Conservation (phyloP, 306 rosid genomes). For the Vigna radiata region DNA sequence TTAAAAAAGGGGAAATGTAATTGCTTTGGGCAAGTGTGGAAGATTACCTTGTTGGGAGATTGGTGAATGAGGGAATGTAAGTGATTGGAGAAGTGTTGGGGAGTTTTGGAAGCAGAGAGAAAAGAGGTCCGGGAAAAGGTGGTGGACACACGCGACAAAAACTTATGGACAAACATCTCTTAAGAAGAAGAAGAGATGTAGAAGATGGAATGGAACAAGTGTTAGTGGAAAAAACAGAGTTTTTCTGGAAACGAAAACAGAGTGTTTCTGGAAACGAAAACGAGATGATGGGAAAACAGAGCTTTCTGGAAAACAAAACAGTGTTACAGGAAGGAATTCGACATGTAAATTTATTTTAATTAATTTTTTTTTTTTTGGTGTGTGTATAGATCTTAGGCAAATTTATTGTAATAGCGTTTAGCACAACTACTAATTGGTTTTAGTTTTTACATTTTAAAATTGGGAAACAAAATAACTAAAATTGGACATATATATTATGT, state of each 20-base stretch:
- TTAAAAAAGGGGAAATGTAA: neutral
- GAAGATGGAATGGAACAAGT: too few species aligned
- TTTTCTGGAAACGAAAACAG: too few species aligned
- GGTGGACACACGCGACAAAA: slow-evolving; percentile 50
- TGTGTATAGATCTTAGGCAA: too few species aligned
- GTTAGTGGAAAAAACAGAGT: neutral
- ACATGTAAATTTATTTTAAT: too few species aligned
- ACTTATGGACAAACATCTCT: slow-evolving; percentile 65
- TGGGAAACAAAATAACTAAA: too few species aligned
- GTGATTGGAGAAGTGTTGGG: slow-evolving; percentile 51
- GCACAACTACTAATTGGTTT: too few species aligned
- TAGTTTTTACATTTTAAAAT: too few species aligned
- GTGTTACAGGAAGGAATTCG: too few species aligned
- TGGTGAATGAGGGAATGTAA: slow-evolving; percentile 50
- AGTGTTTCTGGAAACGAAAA: neutral
- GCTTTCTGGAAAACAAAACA: neutral
- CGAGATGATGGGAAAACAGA: too few species aligned
- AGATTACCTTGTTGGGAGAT: slow-evolving; percentile 49
- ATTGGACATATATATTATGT: too few species aligned
- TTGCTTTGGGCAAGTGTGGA: neutral
- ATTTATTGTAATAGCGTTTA: too few species aligned
- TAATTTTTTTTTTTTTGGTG: too few species aligned
- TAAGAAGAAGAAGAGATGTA: neutral
- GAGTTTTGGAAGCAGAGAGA: slow-evolving; percentile 50
- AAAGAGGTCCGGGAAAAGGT: slow-evolving; percentile 49